These are phyloP conservation scores for Colletotrichum sidae DNA, from an alignment of 2,329 filamentous ascomycete species.

Conservation along the genomic window DNA sequence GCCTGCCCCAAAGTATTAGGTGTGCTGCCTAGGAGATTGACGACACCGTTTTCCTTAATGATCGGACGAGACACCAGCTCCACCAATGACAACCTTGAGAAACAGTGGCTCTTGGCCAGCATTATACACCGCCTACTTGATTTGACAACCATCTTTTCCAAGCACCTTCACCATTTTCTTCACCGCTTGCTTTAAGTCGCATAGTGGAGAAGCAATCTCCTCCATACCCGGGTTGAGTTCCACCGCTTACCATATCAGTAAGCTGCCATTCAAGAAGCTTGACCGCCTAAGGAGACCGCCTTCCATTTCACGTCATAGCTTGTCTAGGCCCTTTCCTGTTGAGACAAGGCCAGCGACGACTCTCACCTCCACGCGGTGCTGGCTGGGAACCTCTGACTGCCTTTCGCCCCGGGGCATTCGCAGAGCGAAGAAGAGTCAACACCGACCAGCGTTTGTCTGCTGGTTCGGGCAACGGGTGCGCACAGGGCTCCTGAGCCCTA, in stretches of 20 bases:
- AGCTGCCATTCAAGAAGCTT: conserved; percentile 3
- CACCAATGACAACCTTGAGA: too few species aligned
- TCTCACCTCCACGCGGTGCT: too few species aligned
- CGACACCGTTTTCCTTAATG: not conserved
- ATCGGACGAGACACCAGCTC: too few species aligned
- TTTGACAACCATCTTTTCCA: not conserved
- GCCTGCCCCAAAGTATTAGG: not conserved
- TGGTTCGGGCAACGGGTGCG: too few species aligned
- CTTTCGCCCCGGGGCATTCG: too few species aligned
- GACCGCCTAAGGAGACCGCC: not conserved
- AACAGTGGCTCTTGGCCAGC: not conserved
- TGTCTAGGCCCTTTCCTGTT: not conserved
- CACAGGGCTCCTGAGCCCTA: too few species aligned
- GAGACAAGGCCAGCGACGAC: not conserved
- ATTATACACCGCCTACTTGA: conserved; percentile 1
- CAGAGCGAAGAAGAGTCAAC: too few species aligned
- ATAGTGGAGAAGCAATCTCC: not conserved
- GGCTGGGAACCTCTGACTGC: too few species aligned
- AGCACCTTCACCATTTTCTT: not conserved
- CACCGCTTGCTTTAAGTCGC: not conserved
- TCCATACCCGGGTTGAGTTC: not conserved
- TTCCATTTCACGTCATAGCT: conserved; percentile 2
- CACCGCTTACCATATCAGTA: not conserved
- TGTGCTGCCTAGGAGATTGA: not conserved
- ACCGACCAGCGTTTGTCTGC: too few species aligned